Evolutionary conservation across 208 protist species (phyloP).

Genomic region (Acanthamoeba rhysodes): DNA sequence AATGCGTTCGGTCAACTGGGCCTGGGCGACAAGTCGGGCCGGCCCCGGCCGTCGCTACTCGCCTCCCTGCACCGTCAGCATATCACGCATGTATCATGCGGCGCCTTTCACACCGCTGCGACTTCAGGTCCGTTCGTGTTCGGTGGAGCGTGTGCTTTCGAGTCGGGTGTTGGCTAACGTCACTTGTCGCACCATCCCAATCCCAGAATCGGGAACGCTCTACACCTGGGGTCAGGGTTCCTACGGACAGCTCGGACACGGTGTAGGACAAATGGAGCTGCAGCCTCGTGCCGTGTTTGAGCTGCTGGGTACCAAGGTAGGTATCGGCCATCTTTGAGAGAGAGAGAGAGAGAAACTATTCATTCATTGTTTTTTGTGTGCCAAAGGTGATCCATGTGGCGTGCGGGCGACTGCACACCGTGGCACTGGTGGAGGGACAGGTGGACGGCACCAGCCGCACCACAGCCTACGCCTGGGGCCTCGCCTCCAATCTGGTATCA

Average conservation of each 20-base stretch:
- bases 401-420: slow-evolving; percentile 36
- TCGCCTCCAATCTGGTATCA: neutral
- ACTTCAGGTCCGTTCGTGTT: neutral
- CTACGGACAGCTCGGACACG: slow-evolving; percentile 47
- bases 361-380: neutral
- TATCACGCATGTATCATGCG: slow-evolving; percentile 30
- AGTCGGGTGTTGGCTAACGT: neutral
- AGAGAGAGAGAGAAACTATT: too few relatives aligned
- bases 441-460: neutral
- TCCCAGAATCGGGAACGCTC: neutral
- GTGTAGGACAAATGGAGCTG: neutral
- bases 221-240: slow-evolving; percentile 59
- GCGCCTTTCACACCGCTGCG: slow-evolving; percentile 46
- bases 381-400: slow-evolving; percentile 19
- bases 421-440: neutral
- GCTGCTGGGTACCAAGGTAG: slow-evolving; percentile 45
- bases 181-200: neutral
- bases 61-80: slow-evolving; percentile 27
- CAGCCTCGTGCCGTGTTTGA: slow-evolving; percentile 20
- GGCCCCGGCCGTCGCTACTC: neutral
- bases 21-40: neutral
- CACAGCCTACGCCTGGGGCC: slow-evolving; percentile 1
- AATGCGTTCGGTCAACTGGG: slow-evolving; percentile 64
- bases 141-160: neutral
- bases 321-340: neutral